Evolutionary conservation across 2,329 filamentous ascomycete species (phyloP).

Genomic region (Fusarium foetens): DNA sequence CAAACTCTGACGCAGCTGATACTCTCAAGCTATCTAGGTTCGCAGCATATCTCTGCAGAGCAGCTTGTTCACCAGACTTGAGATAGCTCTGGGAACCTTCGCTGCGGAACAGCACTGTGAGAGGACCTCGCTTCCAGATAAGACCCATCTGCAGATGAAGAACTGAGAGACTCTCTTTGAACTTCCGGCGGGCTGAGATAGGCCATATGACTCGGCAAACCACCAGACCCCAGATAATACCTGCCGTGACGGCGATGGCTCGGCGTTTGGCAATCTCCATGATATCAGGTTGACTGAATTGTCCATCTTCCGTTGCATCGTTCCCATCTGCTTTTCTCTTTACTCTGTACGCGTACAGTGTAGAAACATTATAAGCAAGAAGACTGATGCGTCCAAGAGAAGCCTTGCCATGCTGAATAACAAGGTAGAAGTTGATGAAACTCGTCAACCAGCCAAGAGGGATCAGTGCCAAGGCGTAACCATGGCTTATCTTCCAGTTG

Average conservation of each 20-base stretch:
- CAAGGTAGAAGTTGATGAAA: conserved; percentile 88
- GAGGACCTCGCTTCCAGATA: conserved; percentile 93
- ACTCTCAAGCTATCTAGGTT: conserved; percentile 78
- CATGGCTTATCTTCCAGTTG: conserved; percentile 81
- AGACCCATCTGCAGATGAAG: conserved; percentile 94
- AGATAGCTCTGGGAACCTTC: conserved; percentile 75
- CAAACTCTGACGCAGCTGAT: conserved; percentile 83
- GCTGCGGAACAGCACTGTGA: conserved; percentile 75
- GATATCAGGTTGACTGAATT: conserved; percentile 83
- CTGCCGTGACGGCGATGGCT: conserved; percentile 86
- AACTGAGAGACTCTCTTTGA: conserved; percentile 87
- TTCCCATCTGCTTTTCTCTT: conserved; percentile 74
- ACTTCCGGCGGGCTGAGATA: conserved; percentile 86
- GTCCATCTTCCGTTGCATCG: conserved; percentile 83
- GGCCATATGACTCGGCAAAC: conserved; percentile 93
- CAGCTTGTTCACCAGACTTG: conserved; percentile 34
- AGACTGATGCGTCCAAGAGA: conserved; percentile 94
- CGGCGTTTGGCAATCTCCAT: conserved; percentile 88
- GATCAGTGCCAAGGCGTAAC: conserved; percentile 77
- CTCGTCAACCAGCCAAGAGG: conserved; percentile 85
- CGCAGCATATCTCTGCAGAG: conserved; percentile 54
- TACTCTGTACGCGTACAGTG: conserved; percentile 91
- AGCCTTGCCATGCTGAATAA: conserved; percentile 83
- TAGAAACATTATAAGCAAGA: conserved; percentile 94
- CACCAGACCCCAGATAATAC: conserved; percentile 91